Base-by-base conservation (phyloP, 176 grass and related monocot species). In the Musa beccarii region DNA sequence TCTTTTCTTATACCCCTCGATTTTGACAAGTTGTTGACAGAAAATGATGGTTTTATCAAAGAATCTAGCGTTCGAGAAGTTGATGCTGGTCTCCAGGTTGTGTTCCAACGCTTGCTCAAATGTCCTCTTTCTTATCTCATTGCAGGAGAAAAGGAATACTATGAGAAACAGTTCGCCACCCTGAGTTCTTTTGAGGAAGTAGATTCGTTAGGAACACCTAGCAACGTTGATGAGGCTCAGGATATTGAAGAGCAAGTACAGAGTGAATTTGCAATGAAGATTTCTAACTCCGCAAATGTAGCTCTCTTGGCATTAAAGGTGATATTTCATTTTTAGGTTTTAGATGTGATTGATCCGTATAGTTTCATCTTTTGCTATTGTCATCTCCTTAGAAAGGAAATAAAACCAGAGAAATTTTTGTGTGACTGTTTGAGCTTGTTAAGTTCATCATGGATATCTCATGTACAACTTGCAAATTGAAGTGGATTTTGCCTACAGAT, bases 221-320 rank as follows among this genome's bases (percentile, higher is more conserved):
- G n/a, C 4, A 43, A 43, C 8, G 80, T 88, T 49, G 79, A 79
- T 11, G 86, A 83, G 3, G 83, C 83, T 56, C 50, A 11, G 14
- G 83, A 79, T 54, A 78, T 87, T 26, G 4, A 63, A 25, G 93
- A 93, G 84, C 87, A 89, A 87, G 86, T 64, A 13, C 87, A 89
- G 75, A 97, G 88, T 83, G 93, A 97, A 85, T 97, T 93, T 71
- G 74, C 93, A 24, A 93, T 97, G 87, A 92, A 71, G 68, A 90
- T 97, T 78, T 97, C 93, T 63, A 97, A 97, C 63, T 93, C 85
- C 59, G 90, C 90, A 82, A 97, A 97, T 77, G 80, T 93, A 72
- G 43, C 81, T 82, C 90, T 97, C 66, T 92, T 97, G 80, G 82
- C 84, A 0, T 85, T 97, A 73, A 97, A 97, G 89, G 93, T 92